Evolutionary conservation across 2,329 filamentous ascomycete species (phyloP), one percentile per base, ranked within the genome.

Genomic region (Thermochaetoides dissita): DNA sequence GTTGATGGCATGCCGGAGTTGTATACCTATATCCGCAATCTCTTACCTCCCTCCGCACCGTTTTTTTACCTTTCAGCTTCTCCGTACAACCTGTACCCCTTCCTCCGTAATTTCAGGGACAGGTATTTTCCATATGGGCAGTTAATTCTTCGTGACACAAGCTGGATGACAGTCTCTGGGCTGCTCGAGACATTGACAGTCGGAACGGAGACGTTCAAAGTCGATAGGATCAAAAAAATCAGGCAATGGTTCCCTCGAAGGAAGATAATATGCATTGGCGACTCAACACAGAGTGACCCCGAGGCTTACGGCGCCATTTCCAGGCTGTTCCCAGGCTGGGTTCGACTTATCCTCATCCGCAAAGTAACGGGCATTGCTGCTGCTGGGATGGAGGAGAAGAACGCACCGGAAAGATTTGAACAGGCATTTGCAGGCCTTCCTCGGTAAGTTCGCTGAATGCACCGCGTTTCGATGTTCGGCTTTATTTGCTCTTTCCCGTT

Each of bases 41-140:
- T 68, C 4, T 54, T 79, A 24, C 64, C 68, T 1, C 56, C 71
- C 7, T 67, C 71, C 7, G 81, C 86, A 1, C 74, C 86, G 0
- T 94, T 84, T 72, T 94, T 94, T 67, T 96, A 96, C 61, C 73
- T 96, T 37, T 93, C 85, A 0, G 88, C 89, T 0, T 94, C 87
- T 0, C 89, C 89, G 0, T 95, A 95, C 66, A 94, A 93, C 53
- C 73, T 96, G 8, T 95, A 95, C 56, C 82, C 84, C 0, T 91
- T 95, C 61, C 71, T 96, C 24, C 79, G 73, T 43, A 60, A 69
- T 1, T 96, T 96, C 62, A 70, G 86, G 32, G 64, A 79, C 41
- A 58, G 68, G 2, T 64, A 82, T 60, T 96, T 80, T 56, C 84
- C 82, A 0, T 72, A 71, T 3, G 89, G 89, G 8, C 85, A 85